These are phyloP conservation scores for Mycogone perniciosa DNA, from an alignment of 2,329 filamentous ascomycete species.

Conservation along the genomic window DNA sequence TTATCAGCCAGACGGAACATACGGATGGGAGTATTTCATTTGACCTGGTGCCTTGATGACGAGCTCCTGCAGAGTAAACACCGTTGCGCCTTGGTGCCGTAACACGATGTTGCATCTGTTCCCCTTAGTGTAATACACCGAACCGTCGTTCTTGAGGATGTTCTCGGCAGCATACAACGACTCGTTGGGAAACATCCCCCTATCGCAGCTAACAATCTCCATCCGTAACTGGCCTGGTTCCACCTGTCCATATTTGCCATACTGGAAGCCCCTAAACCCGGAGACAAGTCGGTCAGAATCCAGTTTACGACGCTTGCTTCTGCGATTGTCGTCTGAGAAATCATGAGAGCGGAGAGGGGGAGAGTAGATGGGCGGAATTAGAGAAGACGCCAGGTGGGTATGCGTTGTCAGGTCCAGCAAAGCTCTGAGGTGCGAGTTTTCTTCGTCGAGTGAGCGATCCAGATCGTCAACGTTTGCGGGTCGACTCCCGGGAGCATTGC, in stretches of 20 bases:
- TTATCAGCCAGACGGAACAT: constrained; percentile 35
- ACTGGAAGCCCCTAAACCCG: constrained; percentile 57
- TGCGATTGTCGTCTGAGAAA: constrained; percentile 42
- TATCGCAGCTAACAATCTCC: constrained; percentile 87
- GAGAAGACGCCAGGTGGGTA: constrained; percentile 22
- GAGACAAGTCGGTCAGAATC: constrained; percentile 53
- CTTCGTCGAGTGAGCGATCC: constrained; percentile 35
- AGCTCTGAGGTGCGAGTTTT: constrained; percentile 38
- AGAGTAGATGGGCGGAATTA: constrained; percentile 21
- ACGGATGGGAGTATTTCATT: constrained; percentile 77
- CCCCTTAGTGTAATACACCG: constrained; percentile 87
- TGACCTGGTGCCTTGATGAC: constrained; percentile 78
- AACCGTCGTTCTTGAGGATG: constrained; percentile 72
- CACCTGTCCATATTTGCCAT: constrained; percentile 82
- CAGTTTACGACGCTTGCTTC: constrained; percentile 63
- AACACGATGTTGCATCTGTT: constrained; percentile 82
- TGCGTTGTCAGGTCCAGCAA: constrained; percentile 36
- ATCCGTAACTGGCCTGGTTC: constrained; percentile 74
- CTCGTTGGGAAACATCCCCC: constrained; percentile 62
- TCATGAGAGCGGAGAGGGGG: constrained; percentile 32
- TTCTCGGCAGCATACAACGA: constrained; percentile 66
- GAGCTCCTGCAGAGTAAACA: constrained; percentile 78
- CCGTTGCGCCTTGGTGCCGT: constrained; percentile 69
- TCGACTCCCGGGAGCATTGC: constrained; percentile 19
- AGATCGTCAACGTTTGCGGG: constrained; percentile 30